phyloP scores from a whole-genome alignment of 1,284 basidiomycete species.

The Lignosus rhinocerotis region DNA sequence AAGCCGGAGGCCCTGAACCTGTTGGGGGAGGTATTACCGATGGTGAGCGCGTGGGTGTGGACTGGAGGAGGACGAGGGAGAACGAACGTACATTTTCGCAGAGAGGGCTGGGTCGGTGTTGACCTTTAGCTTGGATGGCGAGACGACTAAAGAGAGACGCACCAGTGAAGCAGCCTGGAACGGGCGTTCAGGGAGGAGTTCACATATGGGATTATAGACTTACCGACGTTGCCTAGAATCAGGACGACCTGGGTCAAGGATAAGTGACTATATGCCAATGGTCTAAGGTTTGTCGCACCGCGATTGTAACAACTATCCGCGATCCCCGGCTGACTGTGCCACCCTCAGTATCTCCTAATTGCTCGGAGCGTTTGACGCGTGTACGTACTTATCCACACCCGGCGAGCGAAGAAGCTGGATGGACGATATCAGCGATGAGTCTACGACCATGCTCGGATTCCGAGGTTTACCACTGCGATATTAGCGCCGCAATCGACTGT shows the following conservation, averaged over 20 bases:
- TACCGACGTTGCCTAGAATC: slow-evolving; percentile 7
- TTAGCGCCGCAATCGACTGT: slow-evolving; percentile 2
- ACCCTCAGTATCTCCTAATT: not conserved
- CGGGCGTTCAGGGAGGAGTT: not conserved
- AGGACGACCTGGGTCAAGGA: not conserved
- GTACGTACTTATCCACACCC: slow-evolving; percentile 9
- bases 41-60: too few relatives aligned
- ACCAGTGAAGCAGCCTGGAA: slow-evolving; percentile 3
- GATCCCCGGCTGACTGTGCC: slow-evolving; percentile 1
- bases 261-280: too few relatives aligned
- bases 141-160: not conserved
- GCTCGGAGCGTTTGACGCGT: not conserved
- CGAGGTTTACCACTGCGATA: not conserved
- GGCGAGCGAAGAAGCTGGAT: slow-evolving; percentile 5
- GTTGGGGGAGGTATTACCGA: not conserved
- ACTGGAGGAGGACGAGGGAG: not conserved
- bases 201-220: not conserved
- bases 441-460: not conserved
- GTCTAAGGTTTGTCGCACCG: not conserved
- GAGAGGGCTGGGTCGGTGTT: not conserved
- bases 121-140: not conserved
- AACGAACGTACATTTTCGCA: not conserved
- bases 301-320: not conserved
- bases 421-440: not conserved
- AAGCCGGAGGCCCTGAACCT: not conserved